Base-by-base conservation (phyloP, 208 protist species). In the Angomonas ambiguus region DNA sequence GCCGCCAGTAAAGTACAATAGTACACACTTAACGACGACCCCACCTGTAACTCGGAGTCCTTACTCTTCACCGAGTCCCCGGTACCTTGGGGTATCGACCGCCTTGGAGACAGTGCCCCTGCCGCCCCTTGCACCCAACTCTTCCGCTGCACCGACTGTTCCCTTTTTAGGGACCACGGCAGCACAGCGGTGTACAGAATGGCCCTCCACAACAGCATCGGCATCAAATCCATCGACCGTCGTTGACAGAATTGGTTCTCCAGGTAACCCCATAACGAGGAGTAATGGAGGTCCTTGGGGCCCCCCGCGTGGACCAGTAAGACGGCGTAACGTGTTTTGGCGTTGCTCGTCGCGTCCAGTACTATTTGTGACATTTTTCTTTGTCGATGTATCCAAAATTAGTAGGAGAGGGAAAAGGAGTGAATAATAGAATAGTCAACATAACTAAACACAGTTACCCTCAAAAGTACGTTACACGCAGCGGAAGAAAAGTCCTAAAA, bases 101-200 rank as follows among this genome's bases (percentile, higher is more conserved):
- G 28, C 38, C 38, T 45, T 45, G 38, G 38, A 8, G 38, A 16
- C 16, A n/a, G 38, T 8, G n/a, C n/a, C n/a, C n/a, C n/a, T n/a
- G n/a, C n/a, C n/a, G n/a, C n/a, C n/a, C n/a, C n/a, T n/a, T n/a
- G 2, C 1, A 76, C 41, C 75, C 75, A 80, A 24, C 51, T 38
- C 2, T 63, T 62, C 42, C 62, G 2, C 27, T 77, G 70, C n/a
- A 67, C 30, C 53, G 16, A n/a, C 45, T 48, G 59, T 34, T 69
- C 42, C 16, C 66, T 58, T 2, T 24, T 32, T 42, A 53, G 30
- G 20, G 49, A 62, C 60, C 59, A 76, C 10, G 72, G 74, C 11
- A 84, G 58, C 31, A 83, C 56, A 28, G 76, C 41, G 11, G 64
- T 31, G 58, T 85, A 83, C 27, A 82, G 42, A 20, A 85, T 69